A percentile compares a stretch with the other conserved stretches of the same genome.
Conservation (phyloP, 805 yeast species). For the Saccharomycopsis fibuligera region DNA sequence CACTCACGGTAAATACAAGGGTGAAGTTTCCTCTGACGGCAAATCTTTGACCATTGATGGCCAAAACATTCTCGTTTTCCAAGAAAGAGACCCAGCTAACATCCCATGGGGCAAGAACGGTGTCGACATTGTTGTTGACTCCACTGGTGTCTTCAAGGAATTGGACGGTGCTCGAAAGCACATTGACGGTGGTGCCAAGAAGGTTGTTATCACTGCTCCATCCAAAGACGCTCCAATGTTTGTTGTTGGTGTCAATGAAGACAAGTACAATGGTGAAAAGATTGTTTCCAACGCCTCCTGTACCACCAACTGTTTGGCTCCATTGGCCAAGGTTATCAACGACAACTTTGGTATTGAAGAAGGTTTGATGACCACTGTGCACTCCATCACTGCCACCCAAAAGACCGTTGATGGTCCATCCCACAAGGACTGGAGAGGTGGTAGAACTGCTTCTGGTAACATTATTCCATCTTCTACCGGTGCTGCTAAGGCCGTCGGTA, state of each 20-base stretch:
- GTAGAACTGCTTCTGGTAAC: conserved; percentile 94
- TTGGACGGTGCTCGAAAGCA: conserved; percentile 77
- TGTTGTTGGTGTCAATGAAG: conserved; percentile 85
- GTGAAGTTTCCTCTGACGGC: conserved; percentile 51
- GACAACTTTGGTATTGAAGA: conserved; percentile 82
- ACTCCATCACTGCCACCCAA: conserved; percentile 94
- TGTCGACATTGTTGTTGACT: conserved; percentile 84
- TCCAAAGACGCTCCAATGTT: conserved; percentile 93
- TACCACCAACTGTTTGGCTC: conserved; percentile 94
- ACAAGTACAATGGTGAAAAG: conserved; percentile 66
- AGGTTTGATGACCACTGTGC: conserved; percentile 95
- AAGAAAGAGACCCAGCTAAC: conserved; percentile 77
- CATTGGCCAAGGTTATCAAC: conserved; percentile 84
- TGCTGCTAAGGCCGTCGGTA: conserved; percentile 97
- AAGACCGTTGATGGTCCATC: conserved; percentile 97
- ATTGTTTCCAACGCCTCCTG: conserved; percentile 91
- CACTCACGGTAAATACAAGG: conserved; percentile 59
- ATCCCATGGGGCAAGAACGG: conserved; percentile 85
- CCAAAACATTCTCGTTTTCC: conserved; percentile 36
- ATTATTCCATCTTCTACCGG: conserved; percentile 94
- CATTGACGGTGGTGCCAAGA: conserved; percentile 87
- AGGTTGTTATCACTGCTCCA: conserved; percentile 92
- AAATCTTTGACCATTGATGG: conserved; percentile 50
- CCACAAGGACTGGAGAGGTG: conserved; percentile 98
- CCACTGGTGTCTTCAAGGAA: conserved; percentile 91